Evolutionary conservation across 2,329 filamentous ascomycete genomes (phyloP).

Genomic region (Ophiostoma australiae): DNA sequence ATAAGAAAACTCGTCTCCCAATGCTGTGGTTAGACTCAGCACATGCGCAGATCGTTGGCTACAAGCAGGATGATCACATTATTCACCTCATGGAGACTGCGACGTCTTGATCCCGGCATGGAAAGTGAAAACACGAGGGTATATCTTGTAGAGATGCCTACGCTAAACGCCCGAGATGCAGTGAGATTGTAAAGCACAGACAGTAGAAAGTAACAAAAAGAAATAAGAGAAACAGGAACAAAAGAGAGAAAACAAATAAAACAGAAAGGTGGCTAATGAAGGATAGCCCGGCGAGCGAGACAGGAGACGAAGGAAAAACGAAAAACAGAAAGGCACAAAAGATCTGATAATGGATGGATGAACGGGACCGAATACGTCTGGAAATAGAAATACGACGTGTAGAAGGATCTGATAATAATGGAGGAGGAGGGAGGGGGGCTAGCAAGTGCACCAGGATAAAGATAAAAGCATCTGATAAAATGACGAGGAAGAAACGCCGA

Average conservation of each 20-base stretch:
- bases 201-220: neutral
- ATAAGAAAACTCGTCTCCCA: neutral
- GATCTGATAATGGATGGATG: conserved; percentile 11
- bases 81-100: neutral
- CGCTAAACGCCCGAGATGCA: neutral
- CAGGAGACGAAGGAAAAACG: neutral
- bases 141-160: neutral
- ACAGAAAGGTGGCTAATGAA: neutral
- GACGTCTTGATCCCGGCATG: neutral
- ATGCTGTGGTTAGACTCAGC: neutral
- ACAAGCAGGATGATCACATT: neutral
- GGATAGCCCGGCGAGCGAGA: neutral
- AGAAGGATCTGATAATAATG: conserved; percentile 12
- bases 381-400: conserved; percentile 14
- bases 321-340: neutral
- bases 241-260: neutral
- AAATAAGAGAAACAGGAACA: neutral
- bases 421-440: neutral
- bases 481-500: conserved; percentile 10
- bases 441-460: neutral
- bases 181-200: neutral
- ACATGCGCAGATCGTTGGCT: neutral
- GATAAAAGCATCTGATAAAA: neutral
- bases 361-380: neutral
- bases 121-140: neutral